Evolutionary conservation across 495 filamentous ascomycete genomes (phyloP).

Genomic region (Aspergillus coremiiformis): DNA sequence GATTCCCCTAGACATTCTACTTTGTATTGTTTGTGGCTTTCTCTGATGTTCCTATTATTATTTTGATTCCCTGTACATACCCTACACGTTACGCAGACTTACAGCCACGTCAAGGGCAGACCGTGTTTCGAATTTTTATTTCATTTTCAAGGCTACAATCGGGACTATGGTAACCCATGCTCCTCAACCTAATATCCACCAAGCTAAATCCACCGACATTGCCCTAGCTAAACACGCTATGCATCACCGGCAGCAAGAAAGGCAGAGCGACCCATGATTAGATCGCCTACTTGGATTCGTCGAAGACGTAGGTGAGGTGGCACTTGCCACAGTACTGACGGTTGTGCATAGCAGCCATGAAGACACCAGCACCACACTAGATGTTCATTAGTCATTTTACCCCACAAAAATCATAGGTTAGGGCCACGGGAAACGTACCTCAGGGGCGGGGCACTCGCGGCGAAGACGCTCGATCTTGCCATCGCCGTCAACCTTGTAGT

Average conservation of each 20-base stretch:
- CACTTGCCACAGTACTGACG: constrained; percentile 99
- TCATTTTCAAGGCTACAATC: constrained; percentile 14
- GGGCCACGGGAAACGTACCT: constrained; percentile 50
- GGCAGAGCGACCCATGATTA: constrained; percentile 12
- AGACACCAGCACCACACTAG: constrained; percentile 98
- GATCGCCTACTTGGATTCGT: constrained; percentile 60
- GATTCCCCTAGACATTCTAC: neutral
- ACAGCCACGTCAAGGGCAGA: neutral
- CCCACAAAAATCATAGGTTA: neutral
- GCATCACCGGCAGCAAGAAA: constrained; percentile 17
- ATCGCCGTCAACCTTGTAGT: constrained; percentile 99
- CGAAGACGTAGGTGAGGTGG: constrained; percentile 99
- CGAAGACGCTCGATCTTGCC: constrained; percentile 99
- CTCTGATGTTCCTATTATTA: neutral
- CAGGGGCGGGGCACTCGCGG: constrained; percentile 88
- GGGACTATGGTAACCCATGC: constrained; percentile 15
- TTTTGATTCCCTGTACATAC: neutral
- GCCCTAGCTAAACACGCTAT: constrained; percentile 15
- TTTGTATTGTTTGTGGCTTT: neutral
- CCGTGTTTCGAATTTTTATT: constrained; percentile 12
- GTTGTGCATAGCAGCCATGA: constrained; percentile 99
- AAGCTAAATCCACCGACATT: constrained; percentile 13
- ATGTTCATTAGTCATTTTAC: constrained; percentile 11
- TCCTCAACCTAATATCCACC: constrained; percentile 12
- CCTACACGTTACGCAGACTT: neutral